Evolutionary conservation across 371 early-diverging fungal species (phyloP).

Genomic region (Syncephalis fuscata): DNA sequence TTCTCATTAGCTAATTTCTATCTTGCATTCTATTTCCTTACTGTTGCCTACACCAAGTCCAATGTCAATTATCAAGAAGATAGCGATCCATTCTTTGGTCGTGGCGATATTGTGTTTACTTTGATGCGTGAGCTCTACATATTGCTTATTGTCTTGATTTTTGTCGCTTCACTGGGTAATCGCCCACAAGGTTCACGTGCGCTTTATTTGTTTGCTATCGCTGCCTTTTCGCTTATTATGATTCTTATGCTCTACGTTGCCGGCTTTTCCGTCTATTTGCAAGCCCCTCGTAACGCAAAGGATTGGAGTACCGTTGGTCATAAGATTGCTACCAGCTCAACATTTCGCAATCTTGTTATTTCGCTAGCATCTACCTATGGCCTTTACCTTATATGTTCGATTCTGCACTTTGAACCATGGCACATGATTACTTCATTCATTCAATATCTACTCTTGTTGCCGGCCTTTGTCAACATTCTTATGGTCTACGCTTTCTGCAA

Average conservation of each 20-base stretch:
- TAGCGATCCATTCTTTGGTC: slow-evolving; percentile 23
- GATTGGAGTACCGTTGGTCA: not conserved
- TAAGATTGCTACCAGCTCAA: slow-evolving; percentile 5
- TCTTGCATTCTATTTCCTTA: slow-evolving; percentile 54
- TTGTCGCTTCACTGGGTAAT: slow-evolving; percentile 65
- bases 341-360: slow-evolving; percentile 70
- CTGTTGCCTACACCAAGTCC: slow-evolving; percentile 14
- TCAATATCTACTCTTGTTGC: slow-evolving; percentile 74
- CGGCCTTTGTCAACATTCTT: slow-evolving; percentile 67
- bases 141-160: slow-evolving; percentile 39
- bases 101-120: slow-evolving; percentile 16
- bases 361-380: slow-evolving; percentile 71
- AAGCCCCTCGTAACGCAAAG: not conserved
- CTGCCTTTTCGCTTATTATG: slow-evolving; percentile 62
- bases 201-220: slow-evolving; percentile 38
- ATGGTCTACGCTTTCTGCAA: slow-evolving; percentile 89
- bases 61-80: slow-evolving; percentile 1
- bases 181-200: slow-evolving; percentile 52
- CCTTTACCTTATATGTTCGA: slow-evolving; percentile 51
- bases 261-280: slow-evolving; percentile 9
- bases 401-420: slow-evolving; percentile 81
- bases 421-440: slow-evolving; percentile 83
- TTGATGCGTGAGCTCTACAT: slow-evolving; percentile 36
- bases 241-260: slow-evolving; percentile 47
- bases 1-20: slow-evolving; percentile 50